These are phyloP conservation scores for Peribolospora kevripleyi DNA, from an alignment of 768 basidiomycete species.

Conservation along the genomic window DNA sequence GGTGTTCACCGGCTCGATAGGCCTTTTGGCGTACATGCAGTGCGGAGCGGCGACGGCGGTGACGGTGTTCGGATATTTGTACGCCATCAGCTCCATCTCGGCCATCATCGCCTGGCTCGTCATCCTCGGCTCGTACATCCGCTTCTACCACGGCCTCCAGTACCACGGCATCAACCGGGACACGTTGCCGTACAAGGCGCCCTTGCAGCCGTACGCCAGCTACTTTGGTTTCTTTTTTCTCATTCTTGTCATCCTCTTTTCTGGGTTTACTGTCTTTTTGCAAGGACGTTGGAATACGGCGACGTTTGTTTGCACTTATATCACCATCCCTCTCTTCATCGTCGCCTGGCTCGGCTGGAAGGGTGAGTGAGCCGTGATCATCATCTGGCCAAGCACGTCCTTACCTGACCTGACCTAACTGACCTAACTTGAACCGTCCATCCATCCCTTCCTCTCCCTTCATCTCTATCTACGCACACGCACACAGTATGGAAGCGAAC, in stretches of 20 bases:
- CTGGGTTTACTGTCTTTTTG: slow-evolving; percentile 28
- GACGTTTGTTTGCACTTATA: slow-evolving; percentile 61
- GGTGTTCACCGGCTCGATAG: slow-evolving; percentile 39
- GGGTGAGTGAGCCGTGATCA: not conserved
- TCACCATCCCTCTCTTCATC: slow-evolving; percentile 20
- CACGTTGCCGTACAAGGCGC: slow-evolving; percentile 43
- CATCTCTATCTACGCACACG: too few relatives aligned
- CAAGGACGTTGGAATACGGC: slow-evolving; percentile 30
- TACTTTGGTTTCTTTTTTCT: slow-evolving; percentile 19
- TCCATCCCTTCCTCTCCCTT: too few relatives aligned
- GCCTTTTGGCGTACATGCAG: slow-evolving; percentile 49
- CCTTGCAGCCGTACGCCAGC: slow-evolving; percentile 28
- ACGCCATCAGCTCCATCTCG: slow-evolving; percentile 40
- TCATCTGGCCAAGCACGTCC: too few relatives aligned
- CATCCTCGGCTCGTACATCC: slow-evolving; percentile 48
- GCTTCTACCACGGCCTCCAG: slow-evolving; percentile 64
- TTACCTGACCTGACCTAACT: too few relatives aligned
- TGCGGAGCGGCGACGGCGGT: slow-evolving; percentile 35
- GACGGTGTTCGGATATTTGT: slow-evolving; percentile 24
- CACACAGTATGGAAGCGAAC: slow-evolving; percentile 14
- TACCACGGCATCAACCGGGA: slow-evolving; percentile 50
- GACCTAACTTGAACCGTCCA: too few relatives aligned
- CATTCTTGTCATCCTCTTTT: slow-evolving; percentile 10
- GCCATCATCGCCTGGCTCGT: slow-evolving; percentile 54
- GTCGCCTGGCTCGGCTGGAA: slow-evolving; percentile 19